phyloP scores from a whole-genome alignment of 108 stramenopile species.

The Cylindrotheca fusiformis region DNA sequence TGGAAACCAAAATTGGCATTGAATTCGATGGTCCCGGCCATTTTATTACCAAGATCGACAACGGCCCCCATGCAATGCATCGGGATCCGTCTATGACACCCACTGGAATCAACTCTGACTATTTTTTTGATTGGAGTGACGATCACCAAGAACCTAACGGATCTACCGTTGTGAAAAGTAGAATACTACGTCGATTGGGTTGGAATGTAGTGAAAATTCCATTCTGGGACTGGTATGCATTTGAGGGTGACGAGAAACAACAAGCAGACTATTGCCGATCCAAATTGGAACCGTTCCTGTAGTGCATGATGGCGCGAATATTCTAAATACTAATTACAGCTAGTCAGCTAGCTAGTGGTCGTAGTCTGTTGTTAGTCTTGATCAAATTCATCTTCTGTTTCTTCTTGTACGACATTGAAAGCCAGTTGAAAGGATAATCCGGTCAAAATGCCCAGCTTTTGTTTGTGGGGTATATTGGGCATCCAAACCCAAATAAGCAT shows the following conservation, averaged over 20 bases:
- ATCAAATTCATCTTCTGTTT: neutral
- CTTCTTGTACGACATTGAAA: conserved; percentile 42
- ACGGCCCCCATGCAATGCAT: conserved; percentile 1
- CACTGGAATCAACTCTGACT: conserved; percentile 1
- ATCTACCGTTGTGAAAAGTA: conserved; percentile 61
- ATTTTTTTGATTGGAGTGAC: conserved; percentile 30
- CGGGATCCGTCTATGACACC: neutral
- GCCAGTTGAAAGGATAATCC: conserved; percentile 79
- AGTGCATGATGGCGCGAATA: no score
- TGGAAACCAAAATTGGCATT: conserved; percentile 56
- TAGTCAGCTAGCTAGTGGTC: no score
- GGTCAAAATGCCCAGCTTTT: conserved; percentile 89
- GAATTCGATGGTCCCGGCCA: conserved; percentile 89
- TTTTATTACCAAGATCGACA: conserved; percentile 64
- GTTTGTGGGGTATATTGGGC: conserved; percentile 85
- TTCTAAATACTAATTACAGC: neutral
- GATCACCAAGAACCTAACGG: conserved; percentile 61
- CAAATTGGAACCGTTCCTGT: no score
- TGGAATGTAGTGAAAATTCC: conserved; percentile 79
- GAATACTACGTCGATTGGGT: conserved; percentile 57
- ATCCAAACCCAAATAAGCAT: conserved; percentile 95
- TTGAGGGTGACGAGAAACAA: conserved; percentile 2
- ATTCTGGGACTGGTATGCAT: conserved; percentile 75
- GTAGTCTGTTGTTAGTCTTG: neutral
- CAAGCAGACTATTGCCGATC: conserved; percentile 21